Base-by-base conservation (phyloP, 2,329 filamentous ascomycete species). In the Cercospora zeae-maydis region DNA sequence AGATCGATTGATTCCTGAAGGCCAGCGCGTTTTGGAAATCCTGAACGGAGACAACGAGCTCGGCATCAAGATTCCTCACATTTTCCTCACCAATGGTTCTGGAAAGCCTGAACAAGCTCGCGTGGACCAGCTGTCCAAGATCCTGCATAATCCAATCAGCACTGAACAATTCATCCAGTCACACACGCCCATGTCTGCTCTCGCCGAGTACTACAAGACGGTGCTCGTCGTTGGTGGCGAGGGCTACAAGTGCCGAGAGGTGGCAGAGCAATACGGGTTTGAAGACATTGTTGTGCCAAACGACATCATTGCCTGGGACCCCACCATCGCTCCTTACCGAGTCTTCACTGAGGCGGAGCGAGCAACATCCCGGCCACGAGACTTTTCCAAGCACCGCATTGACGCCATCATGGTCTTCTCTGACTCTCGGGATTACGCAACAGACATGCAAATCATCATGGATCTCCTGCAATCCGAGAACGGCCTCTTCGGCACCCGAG, bases 131-230 rank as follows among this genome's bases (percentile, higher is more conserved):
- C 83, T 91, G 16, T 82, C 84, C 67, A 84, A 84, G 74, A 89
- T 91, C 66, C 81, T 91, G 51, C 77, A 83, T 63, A 83, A 83
- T 71, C 86, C 86, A 58, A 85, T 90, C 75, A 84, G 81, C 57
- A 88, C 84, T 37, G 87, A 90, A 63, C 88, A 91, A 75, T 92
- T 91, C 81, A 90, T 91, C 73, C 88, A 91, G 76, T 88, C 86
- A 1, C 88, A 90, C 81, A 91, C 88, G 3, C 88, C 88, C 69
- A 91, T 91, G 89, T 87, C 87, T 63, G 89, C 88, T 51, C 78
- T 91, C 70, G 80, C 88, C 21, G 88, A 91, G 75, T 91, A 91
- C 82, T 91, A 91, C 81, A 83, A 86, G 70, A 91, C 88, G 2
- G 88, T 92, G 36, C 82, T 92, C 3, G 88, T 91, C 3, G 86